These are phyloP conservation scores for Cytospora piceicola DNA, from an alignment of 2,329 filamentous ascomycete species.

Conservation along the genomic window DNA sequence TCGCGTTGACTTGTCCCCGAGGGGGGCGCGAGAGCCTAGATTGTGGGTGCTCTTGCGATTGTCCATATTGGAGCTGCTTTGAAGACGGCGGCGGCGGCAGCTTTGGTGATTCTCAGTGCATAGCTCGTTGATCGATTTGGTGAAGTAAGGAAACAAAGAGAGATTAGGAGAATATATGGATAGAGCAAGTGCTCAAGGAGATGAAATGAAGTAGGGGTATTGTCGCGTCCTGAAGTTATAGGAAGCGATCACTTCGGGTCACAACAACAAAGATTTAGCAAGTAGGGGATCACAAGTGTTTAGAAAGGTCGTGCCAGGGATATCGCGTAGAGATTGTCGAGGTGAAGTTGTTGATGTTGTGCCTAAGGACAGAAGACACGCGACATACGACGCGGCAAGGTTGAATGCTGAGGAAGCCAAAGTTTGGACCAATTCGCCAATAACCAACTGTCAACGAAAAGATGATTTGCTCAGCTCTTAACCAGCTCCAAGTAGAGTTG, in stretches of 20 bases:
- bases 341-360: conserved; percentile 14
- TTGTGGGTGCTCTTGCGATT: conserved; percentile 16
- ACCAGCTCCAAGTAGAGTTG: neutral
- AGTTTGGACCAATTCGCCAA: conserved; percentile 19
- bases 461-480: conserved; percentile 16
- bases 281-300: neutral
- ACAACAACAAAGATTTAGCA: conserved; percentile 13
- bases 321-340: neutral
- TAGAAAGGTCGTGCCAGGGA: neutral
- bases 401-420: conserved; percentile 16
- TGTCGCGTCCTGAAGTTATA: neutral
- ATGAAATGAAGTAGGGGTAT: neutral
- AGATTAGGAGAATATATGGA: neutral
- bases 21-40: conserved; percentile 16
- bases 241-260: conserved; percentile 6
- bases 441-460: conserved; percentile 25
- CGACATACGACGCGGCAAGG: conserved; percentile 1
- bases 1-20: conserved; percentile 25
- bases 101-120: conserved; percentile 17
- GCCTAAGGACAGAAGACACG: conserved; percentile 7
- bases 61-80: conserved; percentile 21
- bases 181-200: neutral
- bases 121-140: conserved; percentile 6
- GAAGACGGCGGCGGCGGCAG: neutral
- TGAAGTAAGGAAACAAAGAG: neutral